Conservation (phyloP, 768 basidiomycete species). For the Hygrophoropsis aurantiaca region DNA sequence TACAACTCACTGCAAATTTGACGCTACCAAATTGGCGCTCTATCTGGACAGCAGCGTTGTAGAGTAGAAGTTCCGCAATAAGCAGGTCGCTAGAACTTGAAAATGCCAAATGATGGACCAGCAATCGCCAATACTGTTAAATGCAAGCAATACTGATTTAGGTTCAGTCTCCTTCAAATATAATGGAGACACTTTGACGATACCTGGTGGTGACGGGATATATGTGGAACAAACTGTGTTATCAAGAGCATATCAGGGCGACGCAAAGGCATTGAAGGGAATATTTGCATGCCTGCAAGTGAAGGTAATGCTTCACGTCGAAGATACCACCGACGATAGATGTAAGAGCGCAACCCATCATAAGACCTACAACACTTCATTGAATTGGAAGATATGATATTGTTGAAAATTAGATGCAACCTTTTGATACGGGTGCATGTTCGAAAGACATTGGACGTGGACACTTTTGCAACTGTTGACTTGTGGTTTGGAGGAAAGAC, state of each 20-base stretch:
- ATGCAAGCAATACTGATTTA: constrained; percentile 26
- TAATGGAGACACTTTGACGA: constrained; percentile 5
- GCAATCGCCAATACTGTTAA: constrained; percentile 81
- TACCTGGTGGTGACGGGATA: constrained; percentile 90
- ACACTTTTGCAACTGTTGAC: background rate
- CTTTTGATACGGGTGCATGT: constrained; percentile 83
- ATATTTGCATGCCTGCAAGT: constrained; percentile 62
- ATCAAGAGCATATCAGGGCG: constrained; percentile 3
- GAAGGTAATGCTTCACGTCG: constrained; percentile 86
- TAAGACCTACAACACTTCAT: constrained; percentile 56
- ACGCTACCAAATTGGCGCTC: constrained; percentile 86
- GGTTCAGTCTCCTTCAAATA: constrained; percentile 24
- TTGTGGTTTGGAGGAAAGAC: background rate
- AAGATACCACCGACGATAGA: constrained; percentile 79
- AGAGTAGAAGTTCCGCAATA: constrained; percentile 71
- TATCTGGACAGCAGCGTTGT: constrained; percentile 65
- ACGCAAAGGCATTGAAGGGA: constrained; percentile 2
- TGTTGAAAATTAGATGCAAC: constrained; percentile 32
- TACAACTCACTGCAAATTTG: constrained; percentile 84
- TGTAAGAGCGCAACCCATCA: constrained; percentile 67
- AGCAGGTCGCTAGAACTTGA: constrained; percentile 86
- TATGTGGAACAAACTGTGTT: constrained; percentile 76
- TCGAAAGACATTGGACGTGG: constrained; percentile 66
- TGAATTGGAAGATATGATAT: constrained; percentile 2
- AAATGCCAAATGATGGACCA: constrained; percentile 72